Percentiles rank a stretch among this genome's conserved stretches.
phyloP scores from a whole-genome alignment of 2,329 filamentous ascomycete species.

The Ramularia collo-cygni region DNA sequence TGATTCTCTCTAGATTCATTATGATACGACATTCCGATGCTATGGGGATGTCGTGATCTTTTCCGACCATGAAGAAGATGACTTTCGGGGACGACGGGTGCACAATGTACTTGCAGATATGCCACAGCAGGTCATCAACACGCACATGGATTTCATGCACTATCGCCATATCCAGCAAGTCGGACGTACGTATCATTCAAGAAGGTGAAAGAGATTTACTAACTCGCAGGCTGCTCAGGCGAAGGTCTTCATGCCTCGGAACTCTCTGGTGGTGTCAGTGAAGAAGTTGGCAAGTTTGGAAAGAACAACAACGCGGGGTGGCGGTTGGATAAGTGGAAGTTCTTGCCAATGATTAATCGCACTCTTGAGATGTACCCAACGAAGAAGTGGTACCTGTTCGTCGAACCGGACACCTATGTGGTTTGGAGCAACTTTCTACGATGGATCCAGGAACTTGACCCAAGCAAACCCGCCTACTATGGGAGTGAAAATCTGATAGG shows the following conservation, averaged over 20 bases:
- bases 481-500: conserved; percentile 48
- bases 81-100: conserved; percentile 39
- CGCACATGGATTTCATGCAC: conserved; percentile 31
- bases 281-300: conserved; percentile 18
- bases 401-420: conserved; percentile 54
- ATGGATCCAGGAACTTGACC: conserved; percentile 48
- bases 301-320: conserved; percentile 29
- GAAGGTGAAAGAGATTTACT: too few species aligned
- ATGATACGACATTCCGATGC: conserved; percentile 49
- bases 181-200: too few species aligned
- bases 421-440: conserved; percentile 47
- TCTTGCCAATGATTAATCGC: conserved; percentile 38
- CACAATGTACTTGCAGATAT: conserved; percentile 33
- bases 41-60: conserved; percentile 51
- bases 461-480: conserved; percentile 44
- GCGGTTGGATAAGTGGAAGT: conserved; percentile 47
- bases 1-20: conserved; percentile 39
- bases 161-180: conserved; percentile 31
- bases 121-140: conserved; percentile 23
- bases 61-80: conserved; percentile 51
- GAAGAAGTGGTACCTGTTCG: conserved; percentile 53
- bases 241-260: conserved; percentile 27
- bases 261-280: conserved; percentile 19
- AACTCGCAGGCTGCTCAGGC: too few species aligned
- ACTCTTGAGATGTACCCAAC: conserved; percentile 34